These are phyloP conservation scores for Nannizziopsis barbatae DNA, from an alignment of 2,329 filamentous ascomycete species.

Conservation along the genomic window DNA sequence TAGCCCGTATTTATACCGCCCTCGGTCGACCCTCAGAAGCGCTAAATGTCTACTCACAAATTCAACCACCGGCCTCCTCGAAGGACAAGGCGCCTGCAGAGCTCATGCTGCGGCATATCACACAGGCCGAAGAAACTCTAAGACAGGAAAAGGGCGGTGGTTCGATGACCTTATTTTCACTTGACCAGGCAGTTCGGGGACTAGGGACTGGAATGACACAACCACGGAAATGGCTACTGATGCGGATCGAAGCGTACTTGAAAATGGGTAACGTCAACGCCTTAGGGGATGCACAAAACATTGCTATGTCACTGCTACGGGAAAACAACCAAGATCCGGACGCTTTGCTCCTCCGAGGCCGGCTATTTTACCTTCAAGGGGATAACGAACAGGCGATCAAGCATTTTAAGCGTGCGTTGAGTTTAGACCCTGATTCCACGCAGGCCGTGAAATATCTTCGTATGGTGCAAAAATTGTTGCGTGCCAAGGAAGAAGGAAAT, in stretches of 20 bases:
- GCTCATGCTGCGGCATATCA: slow-evolving; percentile 73
- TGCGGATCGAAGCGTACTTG: slow-evolving; percentile 83
- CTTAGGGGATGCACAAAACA: slow-evolving; percentile 80
- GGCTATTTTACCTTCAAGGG: slow-evolving; percentile 78
- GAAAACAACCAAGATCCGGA: slow-evolving; percentile 87
- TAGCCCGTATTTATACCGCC: slow-evolving; percentile 81
- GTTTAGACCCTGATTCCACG: slow-evolving; percentile 82
- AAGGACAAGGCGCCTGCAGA: slow-evolving; percentile 77
- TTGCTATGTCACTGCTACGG: slow-evolving; percentile 77
- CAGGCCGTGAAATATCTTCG: slow-evolving; percentile 80
- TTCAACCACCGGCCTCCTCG: slow-evolving; percentile 65
- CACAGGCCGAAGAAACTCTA: slow-evolving; percentile 66
- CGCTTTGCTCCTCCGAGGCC: slow-evolving; percentile 77
- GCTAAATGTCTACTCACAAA: slow-evolving; percentile 66
- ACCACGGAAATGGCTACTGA: slow-evolving; percentile 85
- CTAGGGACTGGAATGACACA: slow-evolving; percentile 64
- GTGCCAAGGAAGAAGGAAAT: slow-evolving; percentile 92
- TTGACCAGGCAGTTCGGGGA: slow-evolving; percentile 78
- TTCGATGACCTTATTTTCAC: slow-evolving; percentile 82
- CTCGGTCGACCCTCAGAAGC: slow-evolving; percentile 81
- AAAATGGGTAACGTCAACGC: slow-evolving; percentile 87
- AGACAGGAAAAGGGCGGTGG: slow-evolving; percentile 65
- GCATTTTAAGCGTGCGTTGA: slow-evolving; percentile 80
- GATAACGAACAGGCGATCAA: slow-evolving; percentile 92
- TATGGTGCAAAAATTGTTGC: slow-evolving; percentile 81